Percentiles rank a stretch among this genome's conserved stretches.
Evolutionary conservation across 495 filamentous ascomycete species (phyloP).

Genomic region (Lasiosphaeriaceae sp.): DNA sequence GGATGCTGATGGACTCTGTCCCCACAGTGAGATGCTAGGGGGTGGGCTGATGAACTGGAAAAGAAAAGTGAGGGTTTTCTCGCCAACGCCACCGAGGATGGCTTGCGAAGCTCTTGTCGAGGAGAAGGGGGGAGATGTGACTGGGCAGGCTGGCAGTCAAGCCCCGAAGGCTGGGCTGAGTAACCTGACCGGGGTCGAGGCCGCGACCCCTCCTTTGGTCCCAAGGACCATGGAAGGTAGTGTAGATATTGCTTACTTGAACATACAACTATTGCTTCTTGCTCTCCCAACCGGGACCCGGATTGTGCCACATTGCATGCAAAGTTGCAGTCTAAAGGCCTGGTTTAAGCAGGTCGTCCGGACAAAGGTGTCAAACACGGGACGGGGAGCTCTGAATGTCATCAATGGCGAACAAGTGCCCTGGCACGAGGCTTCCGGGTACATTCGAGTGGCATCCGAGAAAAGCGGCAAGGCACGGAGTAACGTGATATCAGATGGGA

Average conservation of each 20-base stretch:
- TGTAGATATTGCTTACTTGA: background rate
- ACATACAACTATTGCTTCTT: background rate
- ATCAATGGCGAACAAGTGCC: background rate
- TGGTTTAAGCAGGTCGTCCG: slow-evolving; percentile 4
- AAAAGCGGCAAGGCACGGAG: background rate
- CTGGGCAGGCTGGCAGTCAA: too few relatives aligned
- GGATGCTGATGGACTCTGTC: too few relatives aligned
- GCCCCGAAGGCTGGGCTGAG: too few relatives aligned
- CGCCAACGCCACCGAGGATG: background rate
- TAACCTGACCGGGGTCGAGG: too few relatives aligned
- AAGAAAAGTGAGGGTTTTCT: background rate
- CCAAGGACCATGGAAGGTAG: background rate
- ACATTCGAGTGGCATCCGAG: too few relatives aligned
- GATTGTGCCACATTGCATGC: slow-evolving; percentile 18
- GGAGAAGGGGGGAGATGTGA: background rate
- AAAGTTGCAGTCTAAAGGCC: slow-evolving; percentile 4
- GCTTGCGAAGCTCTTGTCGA: background rate
- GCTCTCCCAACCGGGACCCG: slow-evolving; percentile 7
- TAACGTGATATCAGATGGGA: too few relatives aligned
- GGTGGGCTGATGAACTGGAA: background rate
- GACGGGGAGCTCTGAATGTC: background rate
- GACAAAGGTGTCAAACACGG: background rate
- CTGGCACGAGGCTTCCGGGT: background rate
- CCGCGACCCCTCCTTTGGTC: background rate
- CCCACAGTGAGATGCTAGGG: too few relatives aligned